Evolutionary conservation across 345 rosid species (phyloP).

Genomic region (Populus euphratica): DNA sequence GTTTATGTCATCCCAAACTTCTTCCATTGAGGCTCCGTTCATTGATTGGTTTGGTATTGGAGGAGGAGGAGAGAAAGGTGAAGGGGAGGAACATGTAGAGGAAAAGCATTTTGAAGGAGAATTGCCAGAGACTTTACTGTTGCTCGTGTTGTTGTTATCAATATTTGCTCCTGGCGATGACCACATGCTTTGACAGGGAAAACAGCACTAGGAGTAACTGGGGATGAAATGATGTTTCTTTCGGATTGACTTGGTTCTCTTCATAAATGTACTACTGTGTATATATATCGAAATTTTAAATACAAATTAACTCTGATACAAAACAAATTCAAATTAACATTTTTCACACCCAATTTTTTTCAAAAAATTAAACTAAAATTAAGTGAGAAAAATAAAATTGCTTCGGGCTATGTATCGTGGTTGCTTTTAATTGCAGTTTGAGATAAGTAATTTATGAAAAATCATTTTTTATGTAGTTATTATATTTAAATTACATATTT

Average conservation of each 20-base stretch:
- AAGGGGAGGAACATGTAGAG: constrained; percentile 3
- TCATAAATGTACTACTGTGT: neutral
- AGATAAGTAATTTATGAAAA: too few relatives aligned
- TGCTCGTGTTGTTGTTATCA: neutral
- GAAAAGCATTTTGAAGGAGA: constrained; percentile 19
- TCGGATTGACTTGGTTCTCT: neutral
- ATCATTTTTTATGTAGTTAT: too few relatives aligned
- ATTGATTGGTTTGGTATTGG: neutral
- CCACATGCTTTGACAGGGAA: constrained; percentile 13
- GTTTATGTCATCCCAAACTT: constrained; percentile 47
- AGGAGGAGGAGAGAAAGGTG: constrained; percentile 3
- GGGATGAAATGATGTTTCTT: neutral
- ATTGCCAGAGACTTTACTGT: neutral
- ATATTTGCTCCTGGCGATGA: constrained; percentile 7
- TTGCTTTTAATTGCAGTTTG: too few relatives aligned
- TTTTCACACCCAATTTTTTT: too few relatives aligned
- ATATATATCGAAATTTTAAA: neutral
- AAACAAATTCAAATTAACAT: too few relatives aligned
- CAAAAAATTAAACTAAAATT: neutral
- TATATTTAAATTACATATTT: too few relatives aligned
- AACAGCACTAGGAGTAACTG: neutral
- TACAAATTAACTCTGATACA: neutral
- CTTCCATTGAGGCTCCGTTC: constrained; percentile 38
- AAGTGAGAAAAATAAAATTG: too few relatives aligned
- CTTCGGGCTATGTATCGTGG: too few relatives aligned